A percentile compares a stretch with the other conserved stretches of the same genome.
phyloP scores from a whole-genome alignment of 2,329 filamentous ascomycete species.

The Shiraia sp. region DNA sequence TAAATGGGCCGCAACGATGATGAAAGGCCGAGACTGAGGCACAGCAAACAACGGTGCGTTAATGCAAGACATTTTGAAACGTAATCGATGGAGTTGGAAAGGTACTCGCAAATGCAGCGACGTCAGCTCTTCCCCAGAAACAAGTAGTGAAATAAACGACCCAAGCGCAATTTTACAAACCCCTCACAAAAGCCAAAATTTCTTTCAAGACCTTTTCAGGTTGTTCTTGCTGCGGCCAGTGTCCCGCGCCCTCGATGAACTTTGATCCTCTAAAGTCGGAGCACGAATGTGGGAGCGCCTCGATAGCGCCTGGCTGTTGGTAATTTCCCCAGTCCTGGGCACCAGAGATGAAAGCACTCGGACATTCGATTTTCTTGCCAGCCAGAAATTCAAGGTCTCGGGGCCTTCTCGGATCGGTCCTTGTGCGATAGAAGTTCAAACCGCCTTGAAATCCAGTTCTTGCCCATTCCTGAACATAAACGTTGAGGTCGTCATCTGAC shows the following conservation, averaged over 20 bases:
- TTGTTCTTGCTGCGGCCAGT: conserved; percentile 72
- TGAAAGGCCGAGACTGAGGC: no score
- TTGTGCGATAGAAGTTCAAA: conserved; percentile 69
- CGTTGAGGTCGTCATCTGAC: conserved; percentile 57
- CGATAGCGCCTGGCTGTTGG: conserved; percentile 67
- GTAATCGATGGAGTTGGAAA: no score
- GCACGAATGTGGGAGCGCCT: conserved; percentile 59
- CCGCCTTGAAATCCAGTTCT: conserved; percentile 68
- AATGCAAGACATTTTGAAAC: no score
- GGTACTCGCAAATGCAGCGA: no score
- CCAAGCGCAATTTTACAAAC: conserved; percentile 9
- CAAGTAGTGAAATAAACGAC: neutral
- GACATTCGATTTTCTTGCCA: conserved; percentile 64
- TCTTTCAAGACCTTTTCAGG: conserved; percentile 57
- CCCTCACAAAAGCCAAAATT: conserved; percentile 50
- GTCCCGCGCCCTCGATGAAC: conserved; percentile 64
- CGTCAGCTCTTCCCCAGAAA: no score
- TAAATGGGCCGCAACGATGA: no score
- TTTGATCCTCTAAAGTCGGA: conserved; percentile 57
- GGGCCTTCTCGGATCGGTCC: conserved; percentile 54
- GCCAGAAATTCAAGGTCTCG: conserved; percentile 63
- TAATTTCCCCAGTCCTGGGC: conserved; percentile 69
- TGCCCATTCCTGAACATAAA: conserved; percentile 65
- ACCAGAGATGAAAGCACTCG: conserved; percentile 65
- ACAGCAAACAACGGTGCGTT: no score